These are phyloP conservation scores for Sphagnum contortum DNA, from an alignment of 225 moss, liverwort and hornwort genomes.

Conservation along the genomic window DNA sequence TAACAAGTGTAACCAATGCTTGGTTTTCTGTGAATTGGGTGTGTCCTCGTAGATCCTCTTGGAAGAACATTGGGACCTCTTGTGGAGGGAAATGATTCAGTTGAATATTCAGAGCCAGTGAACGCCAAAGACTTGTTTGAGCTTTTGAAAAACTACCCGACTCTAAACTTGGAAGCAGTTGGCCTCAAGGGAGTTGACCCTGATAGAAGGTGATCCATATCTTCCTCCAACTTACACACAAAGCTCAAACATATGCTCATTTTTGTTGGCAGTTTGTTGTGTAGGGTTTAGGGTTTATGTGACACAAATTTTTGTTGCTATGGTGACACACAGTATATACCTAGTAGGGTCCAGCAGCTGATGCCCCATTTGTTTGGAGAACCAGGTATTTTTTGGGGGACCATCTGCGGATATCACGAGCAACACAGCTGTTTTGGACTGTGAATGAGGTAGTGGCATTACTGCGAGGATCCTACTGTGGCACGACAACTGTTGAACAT, in stretches of 20 bases:
- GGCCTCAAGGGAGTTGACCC: constrained; percentile 52
- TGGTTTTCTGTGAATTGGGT: too few species aligned
- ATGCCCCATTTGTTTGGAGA: neutral
- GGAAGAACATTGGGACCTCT: constrained; percentile 42
- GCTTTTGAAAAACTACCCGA: constrained; percentile 42
- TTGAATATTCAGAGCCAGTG: constrained; percentile 34
- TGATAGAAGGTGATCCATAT: constrained; percentile 23
- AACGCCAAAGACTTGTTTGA: constrained; percentile 46
- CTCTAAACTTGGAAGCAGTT: constrained; percentile 46
- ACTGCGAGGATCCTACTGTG: constrained; percentile 42
- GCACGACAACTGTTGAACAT: constrained; percentile 42
- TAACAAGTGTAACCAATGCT: too few species aligned
- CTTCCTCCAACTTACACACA: too few species aligned
- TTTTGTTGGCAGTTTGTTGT: too few species aligned
- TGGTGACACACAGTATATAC: too few species aligned
- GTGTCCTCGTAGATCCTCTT: constrained; percentile 24
- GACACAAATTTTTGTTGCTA: too few species aligned
- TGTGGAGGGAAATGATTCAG: constrained; percentile 33
- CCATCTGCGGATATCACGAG: constrained; percentile 40
- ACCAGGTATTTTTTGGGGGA: constrained; percentile 44
- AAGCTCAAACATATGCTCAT: too few species aligned
- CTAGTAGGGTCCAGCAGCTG: too few species aligned
- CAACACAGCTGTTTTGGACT: constrained; percentile 53
- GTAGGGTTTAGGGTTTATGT: too few species aligned
- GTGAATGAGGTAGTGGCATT: constrained; percentile 55